Evolutionary conservation across 805 yeast species (phyloP), one percentile per base, ranked within the genome.

Genomic region (Yamadazyma phyllophila): DNA sequence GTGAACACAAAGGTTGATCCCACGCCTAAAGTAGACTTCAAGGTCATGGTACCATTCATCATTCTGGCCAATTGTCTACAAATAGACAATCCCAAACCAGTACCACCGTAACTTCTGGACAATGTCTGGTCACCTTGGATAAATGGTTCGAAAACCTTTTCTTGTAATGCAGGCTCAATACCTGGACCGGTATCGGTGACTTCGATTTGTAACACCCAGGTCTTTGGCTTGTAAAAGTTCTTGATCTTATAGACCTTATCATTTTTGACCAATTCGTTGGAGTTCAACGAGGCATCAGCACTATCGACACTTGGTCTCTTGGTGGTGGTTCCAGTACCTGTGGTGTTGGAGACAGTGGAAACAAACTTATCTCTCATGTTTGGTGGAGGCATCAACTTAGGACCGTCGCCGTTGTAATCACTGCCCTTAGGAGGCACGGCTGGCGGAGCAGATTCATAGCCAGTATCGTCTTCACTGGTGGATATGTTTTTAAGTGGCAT

Each of bases 41-140:
- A 64, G 2, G 81, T 77, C 65, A 94, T 78, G 0, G 89, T 81
- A 46, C 99, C 97, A 46, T 82, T 77, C 98, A 92, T 92, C 81
- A 91, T 80, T 30, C 77, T 78, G 0, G 97, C 96, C 48, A 94
- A 77, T 64, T 92, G 97, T 48, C 88, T 75, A 66, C 97, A 94
- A 58, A 92, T 92, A 1, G 83, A 76, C 36, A 92, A 75, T 1
- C 99, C 99, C 39, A 92, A 72, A 2, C 98, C 99, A 0, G 97
- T 94, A 54, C 99, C 99, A 47, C 98, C 97, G 59, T 86, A 84
- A 46, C 91, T 88, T 59, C 96, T 76, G 4, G 96, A 87, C 24
- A 89, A 72, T 0, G 97, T 89, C 63, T 90, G 96, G 59, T 92
- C 98, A 43, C 98, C 99, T 67, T 92, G 99, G 14, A 91, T 90